A percentile compares a stretch with the other conserved stretches of the same genome.
Conservation (phyloP, 1,284 basidiomycete genomes). For the Ustilago shanxiensis region DNA sequence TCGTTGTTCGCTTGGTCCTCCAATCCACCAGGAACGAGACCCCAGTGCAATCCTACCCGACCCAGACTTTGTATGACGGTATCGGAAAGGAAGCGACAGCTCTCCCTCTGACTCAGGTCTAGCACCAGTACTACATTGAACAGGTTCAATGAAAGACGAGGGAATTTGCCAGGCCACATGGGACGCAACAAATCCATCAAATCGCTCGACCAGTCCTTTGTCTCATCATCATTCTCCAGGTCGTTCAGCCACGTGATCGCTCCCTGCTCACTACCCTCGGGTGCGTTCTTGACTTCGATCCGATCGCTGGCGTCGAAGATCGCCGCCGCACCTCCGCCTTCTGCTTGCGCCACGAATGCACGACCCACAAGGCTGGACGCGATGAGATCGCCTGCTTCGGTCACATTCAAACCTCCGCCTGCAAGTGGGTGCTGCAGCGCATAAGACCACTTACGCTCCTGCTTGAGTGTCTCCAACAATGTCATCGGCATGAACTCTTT, state of each 20-base stretch:
- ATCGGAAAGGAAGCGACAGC: constrained; percentile 55
- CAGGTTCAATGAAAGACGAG: constrained; percentile 58
- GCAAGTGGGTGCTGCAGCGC: constrained; percentile 71
- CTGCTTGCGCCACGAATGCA: constrained; percentile 33
- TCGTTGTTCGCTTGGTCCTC: constrained; percentile 36
- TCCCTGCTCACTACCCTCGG: constrained; percentile 69
- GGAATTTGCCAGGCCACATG: constrained; percentile 61
- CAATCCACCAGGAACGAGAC: constrained; percentile 58
- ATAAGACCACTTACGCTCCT: constrained; percentile 79
- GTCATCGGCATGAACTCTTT: constrained; percentile 49
- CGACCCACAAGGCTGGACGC: constrained; percentile 42
- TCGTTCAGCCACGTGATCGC: constrained; percentile 89
- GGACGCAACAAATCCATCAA: constrained; percentile 55
- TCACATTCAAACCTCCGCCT: constrained; percentile 78
- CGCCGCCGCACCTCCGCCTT: constrained; percentile 69
- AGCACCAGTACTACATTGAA: constrained; percentile 65
- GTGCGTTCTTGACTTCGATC: constrained; percentile 30
- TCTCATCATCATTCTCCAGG: constrained; percentile 80
- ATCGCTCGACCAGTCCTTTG: constrained; percentile 36
- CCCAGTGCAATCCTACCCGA: constrained; percentile 61
- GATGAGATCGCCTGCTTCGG: constrained; percentile 80
- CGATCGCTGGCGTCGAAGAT: constrained; percentile 67
- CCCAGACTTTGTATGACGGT: constrained; percentile 48
- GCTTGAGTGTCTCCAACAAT: constrained; percentile 73
- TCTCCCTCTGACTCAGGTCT: constrained; percentile 55